These are phyloP conservation scores for Buddleja alternifolia DNA, from an alignment of 257 asterid genomes.

Conservation along the genomic window DNA sequence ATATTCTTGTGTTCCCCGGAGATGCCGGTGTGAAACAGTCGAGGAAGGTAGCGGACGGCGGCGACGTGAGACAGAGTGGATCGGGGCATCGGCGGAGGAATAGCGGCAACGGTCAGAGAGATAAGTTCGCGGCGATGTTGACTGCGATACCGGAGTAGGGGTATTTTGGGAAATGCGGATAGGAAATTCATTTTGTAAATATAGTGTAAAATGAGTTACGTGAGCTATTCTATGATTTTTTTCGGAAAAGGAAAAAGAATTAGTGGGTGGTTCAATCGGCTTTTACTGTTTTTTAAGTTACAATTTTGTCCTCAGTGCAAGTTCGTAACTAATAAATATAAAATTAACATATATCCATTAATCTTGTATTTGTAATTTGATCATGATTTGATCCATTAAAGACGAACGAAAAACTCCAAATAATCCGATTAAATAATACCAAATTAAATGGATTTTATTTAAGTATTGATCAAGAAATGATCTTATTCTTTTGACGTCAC, in stretches of 20 bases:
- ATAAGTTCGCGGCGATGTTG: constrained; percentile 51
- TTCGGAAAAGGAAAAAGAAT: not conserved
- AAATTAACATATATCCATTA: not conserved
- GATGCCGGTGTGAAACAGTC: constrained; percentile 35
- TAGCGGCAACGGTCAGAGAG: constrained; percentile 48
- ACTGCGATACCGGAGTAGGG: constrained; percentile 82
- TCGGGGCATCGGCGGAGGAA: constrained; percentile 31
- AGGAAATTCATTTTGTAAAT: constrained; percentile 39
- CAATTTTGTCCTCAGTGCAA: constrained; percentile 31
- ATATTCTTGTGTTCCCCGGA: constrained; percentile 36
- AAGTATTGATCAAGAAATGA: too few relatives aligned
- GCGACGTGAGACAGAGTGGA: constrained; percentile 30
- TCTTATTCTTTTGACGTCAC: not conserved
- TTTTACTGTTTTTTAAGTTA: not conserved
- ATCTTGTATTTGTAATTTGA: not conserved
- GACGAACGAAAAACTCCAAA: not conserved
- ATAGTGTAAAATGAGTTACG: constrained; percentile 26
- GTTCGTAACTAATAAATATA: not conserved
- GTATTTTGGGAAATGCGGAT: constrained; percentile 30
- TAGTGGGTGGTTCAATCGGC: constrained; percentile 7
- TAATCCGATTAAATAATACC: not conserved
- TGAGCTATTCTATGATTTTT: constrained; percentile 6
- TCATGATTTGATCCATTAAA: not conserved
- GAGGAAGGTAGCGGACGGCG: constrained; percentile 30
- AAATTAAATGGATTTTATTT: too few relatives aligned